A percentile compares a stretch with the other conserved stretches of the same genome.
These are phyloP conservation scores for Fusarium cyanostomum DNA, from an alignment of 2,329 filamentous ascomycete genomes.

Conservation along the genomic window DNA sequence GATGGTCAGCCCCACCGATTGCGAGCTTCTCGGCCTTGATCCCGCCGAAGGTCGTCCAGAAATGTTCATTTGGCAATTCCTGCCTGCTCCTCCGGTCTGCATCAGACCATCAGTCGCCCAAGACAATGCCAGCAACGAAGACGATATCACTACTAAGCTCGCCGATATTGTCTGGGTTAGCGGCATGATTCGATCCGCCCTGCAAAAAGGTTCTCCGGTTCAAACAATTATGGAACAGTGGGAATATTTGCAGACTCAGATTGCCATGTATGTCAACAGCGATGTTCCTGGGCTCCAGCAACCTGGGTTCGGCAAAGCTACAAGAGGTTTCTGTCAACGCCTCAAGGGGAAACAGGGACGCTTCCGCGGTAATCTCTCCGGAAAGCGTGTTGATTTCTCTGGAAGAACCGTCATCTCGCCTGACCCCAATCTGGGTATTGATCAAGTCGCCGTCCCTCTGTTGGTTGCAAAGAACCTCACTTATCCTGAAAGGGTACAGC, in stretches of 20 bases:
- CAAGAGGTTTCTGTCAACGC: conserved; percentile 92
- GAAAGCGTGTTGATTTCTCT: conserved; percentile 98
- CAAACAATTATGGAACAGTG: conserved; percentile 96
- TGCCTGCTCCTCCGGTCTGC: conserved; percentile 92
- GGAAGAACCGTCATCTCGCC: conserved; percentile 97
- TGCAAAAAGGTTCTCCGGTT: conserved; percentile 84
- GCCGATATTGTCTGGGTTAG: conserved; percentile 95
- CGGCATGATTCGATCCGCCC: conserved; percentile 81
- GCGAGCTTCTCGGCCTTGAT: conserved; percentile 89
- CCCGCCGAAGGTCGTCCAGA: conserved; percentile 88
- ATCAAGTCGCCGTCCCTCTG: conserved; percentile 90
- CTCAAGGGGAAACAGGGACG: conserved; percentile 97
- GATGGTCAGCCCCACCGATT: conserved; percentile 83
- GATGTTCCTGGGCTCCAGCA: conserved; percentile 94
- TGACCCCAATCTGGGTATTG: conserved; percentile 91
- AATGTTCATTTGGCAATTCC: conserved; percentile 97
- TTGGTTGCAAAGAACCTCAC: conserved; percentile 97
- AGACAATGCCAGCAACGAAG: conserved; percentile 92
- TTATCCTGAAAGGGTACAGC: conserved; percentile 88
- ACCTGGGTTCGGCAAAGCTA: conserved; percentile 85
- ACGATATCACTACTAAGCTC: conserved; percentile 96
- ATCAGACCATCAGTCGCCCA: conserved; percentile 95
- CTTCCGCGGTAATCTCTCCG: conserved; percentile 95
- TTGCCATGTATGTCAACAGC: conserved; percentile 98
- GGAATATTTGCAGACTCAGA: conserved; percentile 95